Evolutionary conservation across 2,329 filamentous ascomycete species (phyloP), one percentile per base, ranked within the genome.

Genomic region (Fusarium domesticum): DNA sequence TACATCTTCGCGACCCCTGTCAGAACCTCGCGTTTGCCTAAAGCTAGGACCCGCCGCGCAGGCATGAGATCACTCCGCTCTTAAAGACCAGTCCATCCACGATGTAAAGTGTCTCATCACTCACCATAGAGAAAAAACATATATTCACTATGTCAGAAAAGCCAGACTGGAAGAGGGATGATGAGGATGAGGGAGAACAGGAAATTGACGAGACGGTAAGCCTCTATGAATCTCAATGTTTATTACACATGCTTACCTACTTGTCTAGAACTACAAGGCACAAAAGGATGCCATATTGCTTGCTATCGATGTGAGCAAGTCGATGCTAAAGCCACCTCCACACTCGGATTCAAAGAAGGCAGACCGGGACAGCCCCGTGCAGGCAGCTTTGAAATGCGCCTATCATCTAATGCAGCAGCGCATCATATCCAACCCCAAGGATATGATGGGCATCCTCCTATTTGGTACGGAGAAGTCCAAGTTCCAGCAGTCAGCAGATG

Each of bases 231-330:
- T 37, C 39, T 32, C 18, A 31, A 39, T 16, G 31, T 37, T 20
- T 28, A 14, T 14, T 15, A 41, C 42, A 34, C 35, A 38, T 25
- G 28, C 44, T 33, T 41, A 61, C 48, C 33, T 35, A 47, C 37
- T 36, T 25, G 7, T 28, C 10, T 57, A 92, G 89, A 84, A 83
- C 67, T 98, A 93, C 73, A 95, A 91, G 71, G 78, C 85, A 1
- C 85, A 91, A 63, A 96, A 96, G 71, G 93, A 98, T 82, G 93
- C 93, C n/a, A 80, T 97, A n/a, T 77, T 98, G 18, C 92, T 98
- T 64, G 92, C 90, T 12, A 96, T 98, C 59, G 87, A 97, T 59
- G 77, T 97, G 62, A 96, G 87, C 74, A 70, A 81, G 30, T 90
- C 89, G 1, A 98, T 97, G 92, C 73, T 97, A 51, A 72, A 73